These are phyloP conservation scores for Colletotrichum sp. DNA, from an alignment of 2,329 filamentous ascomycete species.

Conservation along the genomic window DNA sequence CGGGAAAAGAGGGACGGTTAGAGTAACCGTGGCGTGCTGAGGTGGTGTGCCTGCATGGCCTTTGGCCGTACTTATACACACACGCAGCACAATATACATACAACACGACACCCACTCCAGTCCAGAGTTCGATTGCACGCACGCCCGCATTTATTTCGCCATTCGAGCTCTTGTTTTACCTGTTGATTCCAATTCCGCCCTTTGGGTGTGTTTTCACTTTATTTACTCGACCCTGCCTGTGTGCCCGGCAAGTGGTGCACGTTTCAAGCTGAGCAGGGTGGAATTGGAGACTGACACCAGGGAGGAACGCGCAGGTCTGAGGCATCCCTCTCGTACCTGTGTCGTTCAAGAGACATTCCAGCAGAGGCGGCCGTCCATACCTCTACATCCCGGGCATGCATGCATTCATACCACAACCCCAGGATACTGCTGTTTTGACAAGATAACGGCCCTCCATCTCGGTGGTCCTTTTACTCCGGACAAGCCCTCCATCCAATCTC, in stretches of 20 bases:
- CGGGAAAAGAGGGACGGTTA: background rate
- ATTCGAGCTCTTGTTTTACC: background rate
- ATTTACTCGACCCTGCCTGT: background rate
- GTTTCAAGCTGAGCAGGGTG: background rate
- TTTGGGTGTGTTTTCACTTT: background rate
- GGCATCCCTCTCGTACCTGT: slow-evolving; percentile 20
- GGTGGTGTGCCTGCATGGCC: background rate
- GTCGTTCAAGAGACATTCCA: slow-evolving; percentile 19
- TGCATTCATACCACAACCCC: background rate
- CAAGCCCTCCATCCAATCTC: background rate
- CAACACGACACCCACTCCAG: background rate
- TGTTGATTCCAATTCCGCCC: background rate
- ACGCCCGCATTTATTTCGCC: background rate
- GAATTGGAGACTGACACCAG: slow-evolving; percentile 10
- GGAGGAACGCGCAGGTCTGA: slow-evolving; percentile 14
- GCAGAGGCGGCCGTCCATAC: background rate
- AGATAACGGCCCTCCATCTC: background rate
- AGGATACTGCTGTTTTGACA: background rate
- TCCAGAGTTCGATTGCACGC: background rate
- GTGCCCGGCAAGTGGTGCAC: background rate
- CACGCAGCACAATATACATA: background rate
- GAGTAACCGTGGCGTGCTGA: background rate
- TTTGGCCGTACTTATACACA: background rate
- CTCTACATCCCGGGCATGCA: background rate
- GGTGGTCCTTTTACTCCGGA: background rate